Conservation (phyloP, 208 protist genomes). For the Acanthamoeba triangularis region DNA sequence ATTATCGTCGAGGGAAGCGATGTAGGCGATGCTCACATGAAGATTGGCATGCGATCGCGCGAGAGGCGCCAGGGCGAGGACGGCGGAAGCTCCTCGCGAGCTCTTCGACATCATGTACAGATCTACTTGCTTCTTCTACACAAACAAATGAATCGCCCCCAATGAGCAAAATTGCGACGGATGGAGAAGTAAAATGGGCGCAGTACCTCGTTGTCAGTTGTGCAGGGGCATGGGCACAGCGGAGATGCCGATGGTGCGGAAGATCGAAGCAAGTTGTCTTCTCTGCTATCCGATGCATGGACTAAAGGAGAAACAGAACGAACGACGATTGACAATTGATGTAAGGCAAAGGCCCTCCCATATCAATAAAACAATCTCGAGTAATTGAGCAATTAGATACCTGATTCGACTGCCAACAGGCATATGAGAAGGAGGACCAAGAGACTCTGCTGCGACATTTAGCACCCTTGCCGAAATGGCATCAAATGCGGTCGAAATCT, state of each 20-base stretch:
- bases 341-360: too few relatives aligned
- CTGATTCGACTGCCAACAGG: too few relatives aligned
- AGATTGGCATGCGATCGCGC: slow-evolving; percentile 1
- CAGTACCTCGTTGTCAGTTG: not conserved
- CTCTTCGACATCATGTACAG: slow-evolving; percentile 41
- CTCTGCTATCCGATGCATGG: slow-evolving; percentile 30
- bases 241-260: not conserved
- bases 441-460: too few relatives aligned
- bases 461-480: not conserved
- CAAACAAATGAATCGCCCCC: not conserved
- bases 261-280: slow-evolving; percentile 27
- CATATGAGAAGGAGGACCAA: too few relatives aligned
- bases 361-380: too few relatives aligned
- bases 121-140: not conserved
- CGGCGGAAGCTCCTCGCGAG: not conserved
- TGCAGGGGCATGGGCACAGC: not conserved
- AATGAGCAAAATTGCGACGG: not conserved
- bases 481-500: not conserved
- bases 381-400: too few relatives aligned
- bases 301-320: not conserved
- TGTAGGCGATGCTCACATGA: not conserved
- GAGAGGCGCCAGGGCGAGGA: not conserved
- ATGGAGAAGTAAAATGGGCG: not conserved
- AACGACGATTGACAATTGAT: too few relatives aligned
- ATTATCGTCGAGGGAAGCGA: not conserved